These are phyloP conservation scores for Nakaseomyces bracarensis DNA, from an alignment of 1,139 yeast species.

Conservation along the genomic window DNA sequence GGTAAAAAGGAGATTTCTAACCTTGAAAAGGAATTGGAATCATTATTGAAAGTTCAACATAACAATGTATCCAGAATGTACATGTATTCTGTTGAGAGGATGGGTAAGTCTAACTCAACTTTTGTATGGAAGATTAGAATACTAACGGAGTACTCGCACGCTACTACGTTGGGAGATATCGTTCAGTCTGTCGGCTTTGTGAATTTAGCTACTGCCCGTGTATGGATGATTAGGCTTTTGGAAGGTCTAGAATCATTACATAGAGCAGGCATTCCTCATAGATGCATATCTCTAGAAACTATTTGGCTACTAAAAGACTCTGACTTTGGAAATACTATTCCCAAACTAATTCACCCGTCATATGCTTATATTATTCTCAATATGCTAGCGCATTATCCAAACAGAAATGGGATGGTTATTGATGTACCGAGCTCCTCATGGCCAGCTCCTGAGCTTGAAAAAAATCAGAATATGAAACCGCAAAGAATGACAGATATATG, in stretches of 20 bases:
- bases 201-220: conserved; percentile 66
- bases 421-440: conserved; percentile 37
- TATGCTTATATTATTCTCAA: conserved; percentile 60
- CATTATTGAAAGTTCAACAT: conserved; percentile 48
- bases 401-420: conserved; percentile 24
- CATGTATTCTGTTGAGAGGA: conserved; percentile 64
- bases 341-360: conserved; percentile 60
- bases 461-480: conserved; percentile 37
- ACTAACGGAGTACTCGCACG: conserved; percentile 55
- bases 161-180: conserved; percentile 56
- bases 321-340: conserved; percentile 46
- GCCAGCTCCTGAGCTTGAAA: conserved; percentile 70
- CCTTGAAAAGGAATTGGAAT: conserved; percentile 66
- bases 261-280: conserved; percentile 71
- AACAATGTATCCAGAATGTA: conserved; percentile 56
- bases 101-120: conserved; percentile 29
- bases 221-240: conserved; percentile 79
- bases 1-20: conserved; percentile 69
- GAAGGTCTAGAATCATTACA: conserved; percentile 82
- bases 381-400: conserved; percentile 49
- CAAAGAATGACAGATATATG: conserved; percentile 85
- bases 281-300: conserved; percentile 54
- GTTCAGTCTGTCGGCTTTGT: conserved; percentile 62
- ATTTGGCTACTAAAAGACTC: conserved; percentile 44
- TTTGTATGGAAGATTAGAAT: conserved; percentile 56